Conservation (phyloP, 1,139 yeast species). For the Geotrichum histeridarum region DNA sequence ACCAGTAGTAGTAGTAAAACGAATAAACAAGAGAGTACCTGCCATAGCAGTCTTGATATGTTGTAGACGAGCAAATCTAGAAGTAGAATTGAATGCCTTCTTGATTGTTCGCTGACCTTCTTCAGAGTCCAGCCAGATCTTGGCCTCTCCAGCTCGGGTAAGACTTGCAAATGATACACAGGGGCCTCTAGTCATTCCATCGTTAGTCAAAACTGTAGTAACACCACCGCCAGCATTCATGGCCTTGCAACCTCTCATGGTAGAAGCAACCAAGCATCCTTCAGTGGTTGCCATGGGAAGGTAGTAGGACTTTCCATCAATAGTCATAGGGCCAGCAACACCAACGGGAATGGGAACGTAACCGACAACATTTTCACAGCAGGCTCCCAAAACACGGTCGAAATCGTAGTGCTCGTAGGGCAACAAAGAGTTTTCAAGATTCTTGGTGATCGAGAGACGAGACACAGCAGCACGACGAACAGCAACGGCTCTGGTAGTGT, state of each 20-base stretch:
- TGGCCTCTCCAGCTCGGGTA: slow-evolving; percentile 88
- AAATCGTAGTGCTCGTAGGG: slow-evolving; percentile 86
- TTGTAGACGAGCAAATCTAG: slow-evolving; percentile 93
- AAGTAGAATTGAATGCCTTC: slow-evolving; percentile 91
- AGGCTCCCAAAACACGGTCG: slow-evolving; percentile 95
- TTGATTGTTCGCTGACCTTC: slow-evolving; percentile 82
- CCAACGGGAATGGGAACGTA: slow-evolving; percentile 95
- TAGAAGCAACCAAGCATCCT: slow-evolving; percentile 96
- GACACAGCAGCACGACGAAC: slow-evolving; percentile 92
- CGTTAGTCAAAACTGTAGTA: slow-evolving; percentile 82
- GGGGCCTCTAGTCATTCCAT: slow-evolving; percentile 99
- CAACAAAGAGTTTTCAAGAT: slow-evolving; percentile 61
- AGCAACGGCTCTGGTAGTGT: slow-evolving; percentile 84
- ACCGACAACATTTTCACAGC: slow-evolving; percentile 98
- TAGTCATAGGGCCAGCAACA: slow-evolving; percentile 91
- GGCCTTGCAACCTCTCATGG: slow-evolving; percentile 99
- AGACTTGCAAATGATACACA: slow-evolving; percentile 84
- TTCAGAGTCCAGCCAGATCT: slow-evolving; percentile 90
- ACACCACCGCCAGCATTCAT: slow-evolving; percentile 97
- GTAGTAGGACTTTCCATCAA: slow-evolving; percentile 81
- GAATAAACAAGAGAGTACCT: slow-evolving; percentile 81
- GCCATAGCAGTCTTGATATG: slow-evolving; percentile 90
- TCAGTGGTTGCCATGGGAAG: slow-evolving; percentile 99
- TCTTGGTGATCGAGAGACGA: slow-evolving; percentile 73
- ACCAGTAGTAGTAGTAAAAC: slow-evolving; percentile 96